Base-by-base conservation (phyloP, 2,329 filamentous ascomycete species). In the Alternaria brassicae region DNA sequence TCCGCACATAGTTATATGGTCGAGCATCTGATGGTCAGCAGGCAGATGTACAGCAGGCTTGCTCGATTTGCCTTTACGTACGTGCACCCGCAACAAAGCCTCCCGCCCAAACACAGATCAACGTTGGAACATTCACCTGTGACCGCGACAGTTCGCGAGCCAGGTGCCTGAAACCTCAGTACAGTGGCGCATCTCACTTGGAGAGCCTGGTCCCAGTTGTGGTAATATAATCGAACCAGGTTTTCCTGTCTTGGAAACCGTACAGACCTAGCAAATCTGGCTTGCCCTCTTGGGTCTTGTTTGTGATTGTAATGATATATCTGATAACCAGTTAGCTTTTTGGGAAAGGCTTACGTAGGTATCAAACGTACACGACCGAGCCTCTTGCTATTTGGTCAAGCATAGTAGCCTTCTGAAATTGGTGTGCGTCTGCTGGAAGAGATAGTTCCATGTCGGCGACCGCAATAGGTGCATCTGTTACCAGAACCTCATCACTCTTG, bases 331-430 rank as follows among this genome's bases (percentile, higher is more conserved):
- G 19, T 62, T 21, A 62, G 48, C 23, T 32, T 10, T 23, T 8
- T 12, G 3, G 6, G 12, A 10, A 10, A 37, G 2, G 6, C 12
- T 32, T 15, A 4, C 2, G n/a, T 17, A 5, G 13, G 37, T 1
- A 2, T 3, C 8, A 34, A 13, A 53, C 60, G 32, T 51, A 62
- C 25, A 73, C 23, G 9, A 66, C 34, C 6, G 65, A 68, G 9
- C 69, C 70, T 12, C 70, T 51, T 12, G 72, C 66, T 10, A 73
- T 67, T 4, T 73, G 66, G 47, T 75, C 71, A 13, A 72, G 64
- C 51, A 73, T 67, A 0, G 70, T 70, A 10, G 69, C 58, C 34
- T 70, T 72, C 21, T 68, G 58, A 27, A 61, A 67, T 8, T 68
- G 64, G 15, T 68, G 45, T n/a, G 65, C 47, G 19, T 63, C 60